phyloP scores from a whole-genome alignment of 2,329 filamentous ascomycete species.

The Aspergillus versicolor region DNA sequence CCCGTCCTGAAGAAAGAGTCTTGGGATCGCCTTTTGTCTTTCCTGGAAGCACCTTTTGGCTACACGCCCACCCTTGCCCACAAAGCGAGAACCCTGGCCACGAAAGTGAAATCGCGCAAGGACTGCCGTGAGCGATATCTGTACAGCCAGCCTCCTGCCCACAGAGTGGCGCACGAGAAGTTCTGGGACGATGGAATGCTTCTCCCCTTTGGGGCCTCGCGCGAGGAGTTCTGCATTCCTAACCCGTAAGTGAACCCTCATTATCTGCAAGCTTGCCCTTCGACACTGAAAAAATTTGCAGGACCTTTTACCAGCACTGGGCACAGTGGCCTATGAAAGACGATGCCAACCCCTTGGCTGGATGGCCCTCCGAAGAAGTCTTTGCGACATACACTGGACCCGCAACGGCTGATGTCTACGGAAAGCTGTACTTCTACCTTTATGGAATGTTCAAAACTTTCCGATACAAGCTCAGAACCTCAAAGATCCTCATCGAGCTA shows the following conservation, averaged over 20 bases:
- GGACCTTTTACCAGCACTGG: slow-evolving; percentile 43
- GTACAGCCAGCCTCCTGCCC: slow-evolving; percentile 21
- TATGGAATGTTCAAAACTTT: slow-evolving; percentile 31
- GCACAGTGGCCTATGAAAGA: slow-evolving; percentile 41
- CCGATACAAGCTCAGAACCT: slow-evolving; percentile 21
- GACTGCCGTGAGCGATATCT: slow-evolving; percentile 37
- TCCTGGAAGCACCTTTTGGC: slow-evolving; percentile 25
- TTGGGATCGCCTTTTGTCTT: slow-evolving; percentile 32
- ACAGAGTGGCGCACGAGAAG: slow-evolving; percentile 26
- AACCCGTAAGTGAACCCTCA: slow-evolving; percentile 39
- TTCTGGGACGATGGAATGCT: slow-evolving; percentile 43
- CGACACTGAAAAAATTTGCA: slow-evolving; percentile 11
- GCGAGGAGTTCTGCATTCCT: slow-evolving; percentile 33
- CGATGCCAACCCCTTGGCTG: slow-evolving; percentile 34
- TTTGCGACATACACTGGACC: slow-evolving; percentile 8
- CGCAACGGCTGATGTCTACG: slow-evolving; percentile 40
- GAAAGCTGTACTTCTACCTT: slow-evolving; percentile 39
- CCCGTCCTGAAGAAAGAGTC: slow-evolving; percentile 30
- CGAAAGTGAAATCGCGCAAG: slow-evolving; percentile 24
- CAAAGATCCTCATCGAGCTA: no score
- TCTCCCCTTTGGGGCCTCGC: slow-evolving; percentile 40
- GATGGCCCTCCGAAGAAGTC: slow-evolving; percentile 37
- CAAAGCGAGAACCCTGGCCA: slow-evolving; percentile 26
- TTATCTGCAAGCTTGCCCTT: no score
- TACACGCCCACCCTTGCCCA: slow-evolving; percentile 24